Base-by-base conservation (phyloP, 2,329 filamentous ascomycete species). In the Aspergillus quadricinctus region DNA sequence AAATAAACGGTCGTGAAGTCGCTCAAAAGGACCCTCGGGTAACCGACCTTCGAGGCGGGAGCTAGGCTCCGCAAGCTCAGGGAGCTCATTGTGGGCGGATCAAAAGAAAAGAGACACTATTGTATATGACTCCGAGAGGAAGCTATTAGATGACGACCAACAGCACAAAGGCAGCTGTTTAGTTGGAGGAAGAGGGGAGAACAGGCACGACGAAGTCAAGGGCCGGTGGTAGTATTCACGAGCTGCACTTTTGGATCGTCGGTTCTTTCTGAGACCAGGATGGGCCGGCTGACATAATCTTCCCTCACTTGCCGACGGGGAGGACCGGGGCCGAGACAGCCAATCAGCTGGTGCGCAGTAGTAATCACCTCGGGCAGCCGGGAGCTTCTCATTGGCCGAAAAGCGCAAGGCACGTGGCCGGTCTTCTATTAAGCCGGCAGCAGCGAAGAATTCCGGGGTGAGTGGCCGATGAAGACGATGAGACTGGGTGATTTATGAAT, bases 31-130 rank as follows among this genome's bases (percentile, higher is more conserved):
- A 62, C 56, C 63, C 62, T 59, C 61, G 54, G 61, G 55, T 52
- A 57, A 71, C 74, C 61, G 64, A 80, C 78, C 72, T 78, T 78
- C 60, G 75, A 75, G 56, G 72, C 70, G 61, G 78, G 76, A 75
- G 76, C 72, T 64, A 80, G 66, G 73, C 76, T 80, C 76, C 78
- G 76, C 68, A 79, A 70, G 68, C 76, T 72, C 65, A 75, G 64
- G 63, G 77, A 79, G 72, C 77, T 79, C 78, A 81, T 81, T 64
- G 67, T 78, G 72, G 21, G 61, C 65, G 66, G 67, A 65, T 68
- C 60, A 64, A 61, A 66, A 66, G 63, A 57, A 60, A 61, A 67
- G 61, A 61, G 56, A 61, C 50, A 57, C 57, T 61, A 65, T 61
- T 55, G 66, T 62, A 7, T 65, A 62, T 61, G 60, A 65, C 59